Conservation (phyloP, 352 stramenopile genomes). For the Pythium aquatile region DNA sequence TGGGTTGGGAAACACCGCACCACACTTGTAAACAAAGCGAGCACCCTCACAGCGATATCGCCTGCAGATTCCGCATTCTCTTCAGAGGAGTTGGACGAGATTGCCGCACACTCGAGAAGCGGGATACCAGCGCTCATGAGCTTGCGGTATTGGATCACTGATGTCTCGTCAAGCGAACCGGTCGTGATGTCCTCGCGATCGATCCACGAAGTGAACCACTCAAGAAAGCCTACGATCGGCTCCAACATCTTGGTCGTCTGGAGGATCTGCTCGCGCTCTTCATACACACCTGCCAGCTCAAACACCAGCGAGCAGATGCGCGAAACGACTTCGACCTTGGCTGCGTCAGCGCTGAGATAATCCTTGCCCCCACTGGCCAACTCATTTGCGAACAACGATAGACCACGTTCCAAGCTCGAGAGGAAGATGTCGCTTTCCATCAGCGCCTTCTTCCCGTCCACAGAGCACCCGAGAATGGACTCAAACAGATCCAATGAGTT, state of each 20-base stretch:
- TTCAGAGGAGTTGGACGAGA: slow-evolving; percentile 5
- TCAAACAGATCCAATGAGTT: slow-evolving; percentile 60
- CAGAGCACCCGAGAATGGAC: slow-evolving; percentile 50
- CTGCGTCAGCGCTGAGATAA: slow-evolving; percentile 27
- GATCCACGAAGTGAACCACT: slow-evolving; percentile 19
- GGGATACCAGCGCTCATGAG: slow-evolving; percentile 41
- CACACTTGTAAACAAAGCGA: slow-evolving; percentile 7
- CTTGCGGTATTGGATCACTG: slow-evolving; percentile 8
- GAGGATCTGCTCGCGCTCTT: slow-evolving; percentile 49
- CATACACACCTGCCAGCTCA: slow-evolving; percentile 33
- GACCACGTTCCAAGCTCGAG: slow-evolving; percentile 36
- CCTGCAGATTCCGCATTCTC: not conserved
- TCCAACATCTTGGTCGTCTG: slow-evolving; percentile 26
- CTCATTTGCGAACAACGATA: slow-evolving; percentile 19
- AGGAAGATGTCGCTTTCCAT: slow-evolving; percentile 51
- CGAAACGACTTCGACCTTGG: slow-evolving; percentile 48
- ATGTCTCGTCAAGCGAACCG: not conserved
- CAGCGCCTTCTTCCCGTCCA: slow-evolving; percentile 42
- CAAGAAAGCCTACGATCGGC: slow-evolving; percentile 18
- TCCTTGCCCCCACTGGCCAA: slow-evolving; percentile 10
- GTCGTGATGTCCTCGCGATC: not conserved
- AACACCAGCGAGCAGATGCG: slow-evolving; percentile 57
- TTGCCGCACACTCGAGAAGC: slow-evolving; percentile 46
- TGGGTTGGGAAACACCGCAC: slow-evolving; percentile 2
- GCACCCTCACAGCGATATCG: not conserved